These are phyloP conservation scores for Ramaria rubella DNA, from an alignment of 768 basidiomycete species.

Conservation along the genomic window DNA sequence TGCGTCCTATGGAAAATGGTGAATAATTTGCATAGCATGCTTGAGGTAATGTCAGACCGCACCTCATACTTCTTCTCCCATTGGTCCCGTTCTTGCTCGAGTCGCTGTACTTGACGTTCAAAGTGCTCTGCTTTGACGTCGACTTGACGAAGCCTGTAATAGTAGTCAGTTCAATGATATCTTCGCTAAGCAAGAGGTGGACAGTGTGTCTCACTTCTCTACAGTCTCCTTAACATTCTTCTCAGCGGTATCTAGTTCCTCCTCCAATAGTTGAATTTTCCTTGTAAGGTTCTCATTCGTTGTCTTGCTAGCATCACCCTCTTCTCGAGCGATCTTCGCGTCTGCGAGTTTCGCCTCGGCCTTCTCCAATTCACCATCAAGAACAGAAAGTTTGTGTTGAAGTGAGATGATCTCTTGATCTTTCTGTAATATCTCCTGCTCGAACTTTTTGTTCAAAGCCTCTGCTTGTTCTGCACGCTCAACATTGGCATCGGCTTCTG, in stretches of 20 bases:
- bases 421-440: conserved; percentile 67
- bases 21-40: background rate
- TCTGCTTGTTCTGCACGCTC: conserved; percentile 85
- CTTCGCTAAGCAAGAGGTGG: background rate
- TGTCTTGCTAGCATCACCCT: conserved; percentile 63
- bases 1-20: conserved; percentile 54
- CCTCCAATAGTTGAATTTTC: conserved; percentile 89
- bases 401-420: conserved; percentile 86
- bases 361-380: conserved; percentile 66
- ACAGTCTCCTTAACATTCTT: conserved; percentile 95
- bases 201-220: conserved; percentile 74
- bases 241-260: conserved; percentile 92
- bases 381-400: conserved; percentile 54
- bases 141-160: conserved; percentile 78
- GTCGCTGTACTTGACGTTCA: conserved; percentile 80
- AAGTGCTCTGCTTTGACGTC: conserved; percentile 99
- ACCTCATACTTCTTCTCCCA: conserved; percentile 98
- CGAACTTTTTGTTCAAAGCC: conserved; percentile 67
- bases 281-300: conserved; percentile 67
- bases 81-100: conserved; percentile 84
- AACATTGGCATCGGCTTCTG: conserved; percentile 77
- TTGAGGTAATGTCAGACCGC: conserved; percentile 20
- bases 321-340: conserved; percentile 56
- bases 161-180: background rate
- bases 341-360: conserved; percentile 59